Conservation (phyloP, 176 grass and related monocot species). For the Dendrocalamus sinicus region DNA sequence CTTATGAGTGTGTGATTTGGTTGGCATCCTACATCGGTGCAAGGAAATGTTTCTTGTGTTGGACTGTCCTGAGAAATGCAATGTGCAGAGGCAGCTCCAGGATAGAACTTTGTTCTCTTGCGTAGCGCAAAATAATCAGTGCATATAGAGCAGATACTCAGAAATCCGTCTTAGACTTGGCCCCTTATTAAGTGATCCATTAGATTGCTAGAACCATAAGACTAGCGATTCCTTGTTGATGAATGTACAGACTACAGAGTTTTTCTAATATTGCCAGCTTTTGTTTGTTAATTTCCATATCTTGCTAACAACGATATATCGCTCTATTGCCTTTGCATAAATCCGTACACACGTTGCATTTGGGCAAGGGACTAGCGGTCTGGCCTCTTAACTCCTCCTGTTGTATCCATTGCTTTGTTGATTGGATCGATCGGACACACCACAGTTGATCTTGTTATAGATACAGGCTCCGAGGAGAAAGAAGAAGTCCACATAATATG, state of each 20-base stretch:
- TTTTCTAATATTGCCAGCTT: background rate
- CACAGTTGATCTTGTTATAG: too few species aligned
- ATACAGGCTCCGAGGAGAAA: too few species aligned
- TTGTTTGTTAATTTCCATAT: slow-evolving; percentile 15
- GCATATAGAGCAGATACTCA: background rate
- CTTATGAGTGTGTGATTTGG: background rate
- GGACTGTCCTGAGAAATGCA: slow-evolving; percentile 13
- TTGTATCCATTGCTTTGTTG: too few species aligned
- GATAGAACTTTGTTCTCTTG: slow-evolving; percentile 1
- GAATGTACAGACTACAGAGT: background rate
- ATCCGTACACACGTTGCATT: slow-evolving; percentile 58
- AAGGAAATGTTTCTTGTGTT: slow-evolving; percentile 24
- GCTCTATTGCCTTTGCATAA: slow-evolving; percentile 34
- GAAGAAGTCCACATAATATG: too few species aligned
- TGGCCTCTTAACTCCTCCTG: too few species aligned
- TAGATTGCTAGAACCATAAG: background rate
- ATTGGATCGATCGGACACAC: too few species aligned
- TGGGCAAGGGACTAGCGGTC: slow-evolving; percentile 44
- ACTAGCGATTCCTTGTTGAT: background rate
- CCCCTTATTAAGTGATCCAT: slow-evolving; percentile 1
- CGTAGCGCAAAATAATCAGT: background rate
- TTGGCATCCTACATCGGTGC: background rate
- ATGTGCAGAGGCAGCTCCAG: background rate
- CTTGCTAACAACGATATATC: slow-evolving; percentile 3
- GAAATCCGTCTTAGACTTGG: background rate